Evolutionary conservation across 371 early-diverging fungal species (phyloP), one percentile per base, ranked within the genome.

Genomic region (Dinochytrium kinnereticum): DNA sequence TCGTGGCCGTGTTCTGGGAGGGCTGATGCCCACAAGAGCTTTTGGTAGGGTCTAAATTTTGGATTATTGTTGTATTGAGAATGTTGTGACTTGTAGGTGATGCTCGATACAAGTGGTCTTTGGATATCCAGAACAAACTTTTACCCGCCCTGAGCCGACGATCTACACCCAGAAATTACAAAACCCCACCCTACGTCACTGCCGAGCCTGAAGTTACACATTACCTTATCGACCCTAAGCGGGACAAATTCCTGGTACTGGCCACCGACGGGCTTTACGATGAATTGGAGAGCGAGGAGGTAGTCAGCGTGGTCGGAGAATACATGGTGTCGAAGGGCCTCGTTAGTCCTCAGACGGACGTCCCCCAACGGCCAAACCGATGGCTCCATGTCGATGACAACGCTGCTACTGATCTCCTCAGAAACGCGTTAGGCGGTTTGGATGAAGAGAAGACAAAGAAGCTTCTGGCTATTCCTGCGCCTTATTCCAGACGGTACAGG

Each of bases 211-310:
- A 92, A 30, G 90, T 95, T 0, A 85, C 88, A 24, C 76, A 91
- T 71, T 91, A 94, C 81, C 78, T 85, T 57, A 74, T 92, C 44
- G 72, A 82, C 76, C 78, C 85, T 31, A 80, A 82, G n/a, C 59
- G 70, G 26, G 97, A 97, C 81, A 79, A 84, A 64, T 96, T 92
- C 80, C 75, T 96, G 53, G 92, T 98, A 0, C 80, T 98, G 53
- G 98, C 95, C 2, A 92, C 96, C 0, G 98, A 98, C 82, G 98
- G 98, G 1, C 82, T 98, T 0, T 97, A 94, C 90, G 98, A 97
- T 72, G 88, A 90, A 67, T 74, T 96, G 59, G 85, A 87, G 19
- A 90, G 88, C 77, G 91, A 91, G 1, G 89, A 93, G 68, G 91
- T 91, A 1, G 88, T 91, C 13, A 83, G 85, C 33, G 44, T 80